Conservation (phyloP, 805 yeast species). For the Lachancea quebecensis region DNA sequence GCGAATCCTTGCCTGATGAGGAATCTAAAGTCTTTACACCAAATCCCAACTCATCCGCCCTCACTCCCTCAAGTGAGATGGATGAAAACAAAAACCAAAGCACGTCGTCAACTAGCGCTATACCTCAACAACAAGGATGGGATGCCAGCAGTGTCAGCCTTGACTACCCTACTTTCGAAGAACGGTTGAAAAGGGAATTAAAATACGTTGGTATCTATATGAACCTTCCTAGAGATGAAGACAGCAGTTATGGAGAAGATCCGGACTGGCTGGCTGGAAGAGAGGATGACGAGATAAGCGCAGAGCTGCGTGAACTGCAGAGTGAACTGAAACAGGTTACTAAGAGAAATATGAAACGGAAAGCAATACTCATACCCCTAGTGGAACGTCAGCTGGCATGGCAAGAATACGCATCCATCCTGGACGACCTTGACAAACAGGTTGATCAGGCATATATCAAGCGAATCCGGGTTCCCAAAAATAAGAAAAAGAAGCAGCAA, state of each 20-base stretch:
- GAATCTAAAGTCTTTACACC: slow-evolving; percentile 16
- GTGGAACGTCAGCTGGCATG: slow-evolving; percentile 88
- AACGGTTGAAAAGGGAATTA: slow-evolving; percentile 78
- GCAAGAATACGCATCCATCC: slow-evolving; percentile 84
- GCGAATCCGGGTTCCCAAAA: slow-evolving; percentile 65
- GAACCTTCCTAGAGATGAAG: slow-evolving; percentile 39
- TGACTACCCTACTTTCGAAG: slow-evolving; percentile 79
- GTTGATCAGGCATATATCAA: slow-evolving; percentile 90
- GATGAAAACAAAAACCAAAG: slow-evolving; percentile 8
- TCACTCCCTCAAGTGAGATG: slow-evolving; percentile 19
- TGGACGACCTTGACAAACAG: slow-evolving; percentile 93
- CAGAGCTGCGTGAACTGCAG: slow-evolving; percentile 73
- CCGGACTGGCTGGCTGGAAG: slow-evolving; percentile 64
- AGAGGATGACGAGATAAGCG: slow-evolving; percentile 92
- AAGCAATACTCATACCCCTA: slow-evolving; percentile 57
- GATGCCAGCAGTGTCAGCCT: slow-evolving; percentile 39
- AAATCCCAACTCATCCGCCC: slow-evolving; percentile 11
- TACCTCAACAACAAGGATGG: slow-evolving; percentile 43
- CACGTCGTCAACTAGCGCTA: slow-evolving; percentile 26
- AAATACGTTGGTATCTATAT: slow-evolving; percentile 84
- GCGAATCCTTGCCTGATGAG: slow-evolving; percentile 27
- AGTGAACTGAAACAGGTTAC: slow-evolving; percentile 55
- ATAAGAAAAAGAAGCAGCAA: slow-evolving; percentile 34
- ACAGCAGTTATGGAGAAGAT: slow-evolving; percentile 25
- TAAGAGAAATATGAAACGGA: slow-evolving; percentile 58